phyloP scores from a whole-genome alignment of 768 basidiomycete genomes.

The Collybia nuda region DNA sequence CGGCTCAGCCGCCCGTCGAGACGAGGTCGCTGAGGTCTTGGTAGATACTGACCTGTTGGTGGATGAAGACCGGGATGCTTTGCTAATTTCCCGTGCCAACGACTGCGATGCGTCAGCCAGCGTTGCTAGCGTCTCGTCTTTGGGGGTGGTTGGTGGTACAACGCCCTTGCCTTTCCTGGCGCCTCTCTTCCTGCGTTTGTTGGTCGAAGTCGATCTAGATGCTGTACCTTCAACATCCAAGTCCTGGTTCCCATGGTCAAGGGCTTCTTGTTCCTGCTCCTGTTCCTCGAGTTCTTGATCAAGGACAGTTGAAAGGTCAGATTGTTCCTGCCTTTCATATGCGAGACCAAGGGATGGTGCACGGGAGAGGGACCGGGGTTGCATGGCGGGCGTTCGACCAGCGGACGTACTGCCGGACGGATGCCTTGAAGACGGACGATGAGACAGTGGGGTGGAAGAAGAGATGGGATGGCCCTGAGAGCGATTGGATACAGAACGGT shows the following conservation, averaged over 20 bases:
- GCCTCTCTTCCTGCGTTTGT: slow-evolving; percentile 82
- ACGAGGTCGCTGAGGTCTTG: slow-evolving; percentile 25
- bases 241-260: slow-evolving; percentile 38
- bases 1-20: slow-evolving; percentile 23
- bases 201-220: slow-evolving; percentile 68
- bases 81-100: slow-evolving; percentile 82
- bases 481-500: slow-evolving; percentile 60
- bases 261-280: slow-evolving; percentile 37
- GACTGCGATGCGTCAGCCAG: slow-evolving; percentile 81
- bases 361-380: slow-evolving; percentile 58
- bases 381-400: slow-evolving; percentile 52
- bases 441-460: slow-evolving; percentile 61
- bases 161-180: slow-evolving; percentile 78
- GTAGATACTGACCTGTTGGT: slow-evolving; percentile 30
- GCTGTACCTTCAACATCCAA: slow-evolving; percentile 34
- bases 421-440: slow-evolving; percentile 70
- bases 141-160: slow-evolving; percentile 29
- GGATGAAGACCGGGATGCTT: slow-evolving; percentile 52
- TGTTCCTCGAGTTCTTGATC: slow-evolving; percentile 51
- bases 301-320: slow-evolving; percentile 53
- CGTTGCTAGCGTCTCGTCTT: slow-evolving; percentile 62
- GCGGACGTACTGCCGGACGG: slow-evolving; percentile 46
- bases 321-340: slow-evolving; percentile 39
- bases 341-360: slow-evolving; percentile 61
- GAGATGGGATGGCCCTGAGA: slow-evolving; percentile 68